These are phyloP conservation scores for Pichia thaimueangensis DNA, from an alignment of 805 yeast species.

Conservation along the genomic window DNA sequence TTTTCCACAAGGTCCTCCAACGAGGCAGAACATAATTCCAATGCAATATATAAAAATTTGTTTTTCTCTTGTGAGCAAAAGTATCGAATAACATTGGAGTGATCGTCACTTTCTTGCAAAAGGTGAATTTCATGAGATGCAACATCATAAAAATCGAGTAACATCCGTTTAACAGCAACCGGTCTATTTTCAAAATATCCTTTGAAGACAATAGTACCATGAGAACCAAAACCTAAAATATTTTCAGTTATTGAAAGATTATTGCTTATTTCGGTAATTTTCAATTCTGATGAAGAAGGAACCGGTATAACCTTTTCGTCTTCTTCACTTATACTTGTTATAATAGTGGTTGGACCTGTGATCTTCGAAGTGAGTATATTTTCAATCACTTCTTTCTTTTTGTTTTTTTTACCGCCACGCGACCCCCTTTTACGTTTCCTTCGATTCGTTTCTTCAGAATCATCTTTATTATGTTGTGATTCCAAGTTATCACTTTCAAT, in stretches of 20 bases:
- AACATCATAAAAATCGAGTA: slow-evolving; percentile 86
- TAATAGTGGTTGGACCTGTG: slow-evolving; percentile 10
- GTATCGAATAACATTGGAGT: slow-evolving; percentile 89
- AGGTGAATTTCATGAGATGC: slow-evolving; percentile 88
- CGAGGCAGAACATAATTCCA: slow-evolving; percentile 86
- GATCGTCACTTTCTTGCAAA: slow-evolving; percentile 92
- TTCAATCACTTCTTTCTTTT: slow-evolving; percentile 25
- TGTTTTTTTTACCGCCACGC: slow-evolving; percentile 71
- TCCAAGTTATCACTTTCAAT: too few species aligned
- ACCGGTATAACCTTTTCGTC: slow-evolving; percentile 1
- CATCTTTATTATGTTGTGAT: background rate
- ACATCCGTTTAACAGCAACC: slow-evolving; percentile 93
- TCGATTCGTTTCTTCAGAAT: slow-evolving; percentile 6
- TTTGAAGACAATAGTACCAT: slow-evolving; percentile 89
- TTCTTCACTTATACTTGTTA: slow-evolving; percentile 5
- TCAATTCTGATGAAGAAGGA: background rate
- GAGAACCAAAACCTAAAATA: slow-evolving; percentile 91
- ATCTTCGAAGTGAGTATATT: background rate
- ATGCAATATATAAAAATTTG: slow-evolving; percentile 82
- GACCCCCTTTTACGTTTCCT: slow-evolving; percentile 78
- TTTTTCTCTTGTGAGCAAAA: slow-evolving; percentile 90
- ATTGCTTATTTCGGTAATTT: slow-evolving; percentile 22
- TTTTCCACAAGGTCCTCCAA: slow-evolving; percentile 74
- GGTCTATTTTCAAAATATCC: slow-evolving; percentile 90
- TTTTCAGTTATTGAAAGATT: slow-evolving; percentile 61